Evolutionary conservation across 345 rosid genomes (phyloP), one percentile per base, ranked within the genome.

Genomic region (Reutealis trisperma): DNA sequence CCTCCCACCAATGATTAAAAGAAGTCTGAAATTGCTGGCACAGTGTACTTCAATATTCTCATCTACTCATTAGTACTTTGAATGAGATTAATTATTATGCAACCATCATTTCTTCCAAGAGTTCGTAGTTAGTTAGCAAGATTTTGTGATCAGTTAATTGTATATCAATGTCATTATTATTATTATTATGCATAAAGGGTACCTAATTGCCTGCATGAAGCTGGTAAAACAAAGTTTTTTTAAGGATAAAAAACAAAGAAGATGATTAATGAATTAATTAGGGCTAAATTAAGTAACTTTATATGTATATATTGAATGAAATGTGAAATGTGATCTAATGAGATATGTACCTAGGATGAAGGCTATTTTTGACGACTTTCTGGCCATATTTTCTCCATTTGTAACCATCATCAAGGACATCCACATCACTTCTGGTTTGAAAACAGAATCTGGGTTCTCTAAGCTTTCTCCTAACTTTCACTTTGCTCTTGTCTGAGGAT

Each of bases 371-470:
- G 84, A 95, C 99, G 25, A 95, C 89, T 87, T 95, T 95, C 85
- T 95, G 99, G 78, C 99, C 99, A 78, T 95, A 95, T 87, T 95
- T 95, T 75, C 99, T 89, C 99, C 99, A 95, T 81, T 91, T 94
- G 75, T 94, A 94, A 59, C 98, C 98, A 58, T 94, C 98, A 78
- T 93, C 98, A 8, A 94, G 97, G 30, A 95, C 99, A 85, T 95
- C 99, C 5, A 95, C 88, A 41, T 95, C 99, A 63, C 98, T 95
- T 84, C 96, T 87, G 27, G 99, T 95, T 82, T 95, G 99, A 86
- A 95, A 95, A 83, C 99, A 95, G 83, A 95, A 95, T 85, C 99
- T 91, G 59, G 99, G 99, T 78, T 95, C 99, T 78, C 99, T 89
- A 44, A 94, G 92, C 89, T 91, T 94, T 83, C 97, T 93, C 79